Conservation (phyloP, 768 basidiomycete species). For the Tubosaeta sp. region DNA sequence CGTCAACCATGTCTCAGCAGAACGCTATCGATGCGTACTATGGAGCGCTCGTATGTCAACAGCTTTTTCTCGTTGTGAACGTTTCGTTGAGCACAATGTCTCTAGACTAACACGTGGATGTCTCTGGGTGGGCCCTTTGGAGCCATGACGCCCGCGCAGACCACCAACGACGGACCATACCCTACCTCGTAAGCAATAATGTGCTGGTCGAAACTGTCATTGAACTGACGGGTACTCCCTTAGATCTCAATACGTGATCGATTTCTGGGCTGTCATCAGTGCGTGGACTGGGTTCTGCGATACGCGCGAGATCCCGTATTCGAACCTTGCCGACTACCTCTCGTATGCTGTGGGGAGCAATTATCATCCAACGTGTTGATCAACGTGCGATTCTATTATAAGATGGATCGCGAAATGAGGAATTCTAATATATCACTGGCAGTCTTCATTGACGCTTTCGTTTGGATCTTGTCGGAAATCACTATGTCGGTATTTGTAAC, state of each 20-base stretch:
- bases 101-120: background rate
- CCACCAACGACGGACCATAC: background rate
- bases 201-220: background rate
- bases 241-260: background rate
- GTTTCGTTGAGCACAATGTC: background rate
- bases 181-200: background rate
- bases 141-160: background rate
- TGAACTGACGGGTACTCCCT: background rate
- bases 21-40: background rate
- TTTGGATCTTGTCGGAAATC: too few relatives aligned
- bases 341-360: background rate
- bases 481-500: too few relatives aligned
- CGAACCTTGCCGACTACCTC: background rate
- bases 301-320: background rate
- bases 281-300: background rate
- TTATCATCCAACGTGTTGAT: background rate
- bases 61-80: background rate
- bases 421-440: too few relatives aligned
- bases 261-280: background rate
- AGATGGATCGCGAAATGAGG: too few relatives aligned
- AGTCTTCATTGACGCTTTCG: too few relatives aligned
- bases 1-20: background rate
- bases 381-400: too few relatives aligned
- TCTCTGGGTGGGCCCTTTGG: background rate
- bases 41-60: background rate